Evolutionary conservation across 108 stramenopile species (phyloP).

Genomic region (Craspedostauros australis): DNA sequence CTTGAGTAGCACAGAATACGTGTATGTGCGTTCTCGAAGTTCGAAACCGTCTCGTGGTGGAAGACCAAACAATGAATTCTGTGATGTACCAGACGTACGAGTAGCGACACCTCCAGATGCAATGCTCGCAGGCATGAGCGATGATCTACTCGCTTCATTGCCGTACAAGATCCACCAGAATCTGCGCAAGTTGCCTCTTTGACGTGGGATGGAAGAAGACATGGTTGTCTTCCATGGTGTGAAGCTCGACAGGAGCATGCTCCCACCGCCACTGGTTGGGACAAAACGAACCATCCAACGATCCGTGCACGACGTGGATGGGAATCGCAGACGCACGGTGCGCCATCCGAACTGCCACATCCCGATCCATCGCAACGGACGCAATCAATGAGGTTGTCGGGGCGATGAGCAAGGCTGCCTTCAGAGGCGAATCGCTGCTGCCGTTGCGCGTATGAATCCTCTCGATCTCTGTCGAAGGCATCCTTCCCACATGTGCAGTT

Average conservation of each 20-base stretch:
- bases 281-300: constrained; percentile 7
- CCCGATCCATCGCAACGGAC: not conserved
- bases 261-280: constrained; percentile 13
- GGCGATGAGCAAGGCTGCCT: constrained; percentile 7
- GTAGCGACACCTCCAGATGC: no score
- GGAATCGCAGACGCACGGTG: not conserved
- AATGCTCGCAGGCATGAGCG: no score
- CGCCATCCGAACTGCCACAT: constrained; percentile 6
- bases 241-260: not conserved
- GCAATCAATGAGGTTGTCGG: constrained; percentile 18
- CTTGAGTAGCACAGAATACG: no score
- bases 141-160: no score
- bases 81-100: no score
- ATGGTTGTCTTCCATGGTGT: constrained; percentile 8
- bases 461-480: not conserved
- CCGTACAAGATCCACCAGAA: not conserved
- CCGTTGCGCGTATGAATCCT: constrained; percentile 1
- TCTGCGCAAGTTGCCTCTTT: not conserved
- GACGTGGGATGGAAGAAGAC: constrained; percentile 6
- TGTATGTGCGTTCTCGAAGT: no score
- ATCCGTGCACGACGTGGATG: constrained; percentile 4
- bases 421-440: not conserved
- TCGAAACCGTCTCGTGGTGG: no score
- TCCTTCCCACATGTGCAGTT: not conserved
- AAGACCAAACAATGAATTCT: no score